phyloP scores from a whole-genome alignment of 495 filamentous ascomycete genomes.

The Penicillium herquei region DNA sequence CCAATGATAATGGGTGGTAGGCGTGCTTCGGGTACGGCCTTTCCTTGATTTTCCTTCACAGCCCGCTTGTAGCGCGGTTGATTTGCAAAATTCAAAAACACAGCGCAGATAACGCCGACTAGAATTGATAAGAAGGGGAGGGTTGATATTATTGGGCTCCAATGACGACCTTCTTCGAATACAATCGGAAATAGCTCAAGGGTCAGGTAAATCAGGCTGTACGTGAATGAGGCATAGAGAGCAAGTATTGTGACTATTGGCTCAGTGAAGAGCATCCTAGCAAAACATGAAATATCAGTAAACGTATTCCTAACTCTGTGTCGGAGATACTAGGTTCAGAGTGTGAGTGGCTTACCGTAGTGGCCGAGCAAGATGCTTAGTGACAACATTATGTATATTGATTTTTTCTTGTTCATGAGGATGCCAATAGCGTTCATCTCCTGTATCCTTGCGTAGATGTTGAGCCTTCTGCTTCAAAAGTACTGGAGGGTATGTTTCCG shows the following conservation, averaged over 20 bases:
- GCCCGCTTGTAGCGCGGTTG: constrained; percentile 26
- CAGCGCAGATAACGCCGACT: constrained; percentile 26
- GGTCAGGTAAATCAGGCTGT: constrained; percentile 33
- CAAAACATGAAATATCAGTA: neutral
- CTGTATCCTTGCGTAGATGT: constrained; percentile 28
- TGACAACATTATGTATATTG: constrained; percentile 26
- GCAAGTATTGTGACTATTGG: constrained; percentile 40
- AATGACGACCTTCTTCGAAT: constrained; percentile 27
- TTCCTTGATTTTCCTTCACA: constrained; percentile 16
- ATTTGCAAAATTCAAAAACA: constrained; percentile 23
- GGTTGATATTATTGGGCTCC: constrained; percentile 20
- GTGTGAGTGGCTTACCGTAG: constrained; percentile 8
- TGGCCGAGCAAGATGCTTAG: constrained; percentile 36
- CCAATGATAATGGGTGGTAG: constrained; percentile 49
- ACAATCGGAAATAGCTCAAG: constrained; percentile 36
- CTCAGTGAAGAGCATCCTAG: constrained; percentile 36
- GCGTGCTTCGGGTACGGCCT: constrained; percentile 31
- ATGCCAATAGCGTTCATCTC: constrained; percentile 35
- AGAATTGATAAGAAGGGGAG: constrained; percentile 32
- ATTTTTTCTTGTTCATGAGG: constrained; percentile 42
- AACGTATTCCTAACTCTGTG: neutral
- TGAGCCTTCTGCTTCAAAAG: constrained; percentile 34
- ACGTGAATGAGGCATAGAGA: constrained; percentile 37
- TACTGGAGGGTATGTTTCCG: constrained; percentile 33
- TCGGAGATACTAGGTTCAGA: neutral